phyloP scores from a whole-genome alignment of 202 grass and related monocot genomes.

The Cymbopogon flexuosus region DNA sequence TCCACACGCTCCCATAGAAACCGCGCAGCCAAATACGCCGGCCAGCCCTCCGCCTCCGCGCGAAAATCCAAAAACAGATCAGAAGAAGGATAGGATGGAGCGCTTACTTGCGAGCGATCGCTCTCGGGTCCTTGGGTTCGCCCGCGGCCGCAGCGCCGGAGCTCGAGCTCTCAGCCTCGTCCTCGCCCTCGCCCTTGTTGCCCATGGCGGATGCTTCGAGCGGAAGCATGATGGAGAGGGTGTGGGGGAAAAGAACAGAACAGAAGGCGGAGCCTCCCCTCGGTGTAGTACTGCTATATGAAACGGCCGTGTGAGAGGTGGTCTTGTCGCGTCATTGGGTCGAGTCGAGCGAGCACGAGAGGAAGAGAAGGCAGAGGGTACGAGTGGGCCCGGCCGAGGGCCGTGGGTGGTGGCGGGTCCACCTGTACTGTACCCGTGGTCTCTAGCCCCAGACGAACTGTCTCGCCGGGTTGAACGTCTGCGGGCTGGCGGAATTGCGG shows the following conservation, averaged over 20 bases:
- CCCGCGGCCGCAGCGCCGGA: neutral
- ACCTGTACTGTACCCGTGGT: no score
- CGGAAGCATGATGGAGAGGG: neutral
- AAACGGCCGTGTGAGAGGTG: neutral
- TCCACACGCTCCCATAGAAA: neutral
- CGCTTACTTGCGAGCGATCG: conserved; percentile 64
- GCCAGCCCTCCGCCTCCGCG: neutral
- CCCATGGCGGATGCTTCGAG: conserved; percentile 45
- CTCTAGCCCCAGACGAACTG: no score
- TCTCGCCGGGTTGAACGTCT: neutral
- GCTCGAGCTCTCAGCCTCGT: neutral
- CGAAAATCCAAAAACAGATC: neutral
- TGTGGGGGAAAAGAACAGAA: neutral
- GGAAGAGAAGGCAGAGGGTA: no score
- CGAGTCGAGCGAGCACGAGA: no score
- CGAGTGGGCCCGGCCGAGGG: no score
- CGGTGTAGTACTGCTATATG: no score
- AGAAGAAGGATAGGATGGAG: neutral
- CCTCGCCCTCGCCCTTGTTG: neutral
- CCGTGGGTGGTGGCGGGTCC: no score
- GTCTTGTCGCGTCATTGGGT: no score
- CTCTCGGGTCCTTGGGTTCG: conserved; percentile 60
- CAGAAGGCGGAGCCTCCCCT: neutral
- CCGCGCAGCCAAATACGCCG: neutral
- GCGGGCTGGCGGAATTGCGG: neutral